A percentile compares a stretch with the other conserved stretches of the same genome.
Evolutionary conservation across 805 yeast species (phyloP).

Genomic region (Dipodascus albidus): DNA sequence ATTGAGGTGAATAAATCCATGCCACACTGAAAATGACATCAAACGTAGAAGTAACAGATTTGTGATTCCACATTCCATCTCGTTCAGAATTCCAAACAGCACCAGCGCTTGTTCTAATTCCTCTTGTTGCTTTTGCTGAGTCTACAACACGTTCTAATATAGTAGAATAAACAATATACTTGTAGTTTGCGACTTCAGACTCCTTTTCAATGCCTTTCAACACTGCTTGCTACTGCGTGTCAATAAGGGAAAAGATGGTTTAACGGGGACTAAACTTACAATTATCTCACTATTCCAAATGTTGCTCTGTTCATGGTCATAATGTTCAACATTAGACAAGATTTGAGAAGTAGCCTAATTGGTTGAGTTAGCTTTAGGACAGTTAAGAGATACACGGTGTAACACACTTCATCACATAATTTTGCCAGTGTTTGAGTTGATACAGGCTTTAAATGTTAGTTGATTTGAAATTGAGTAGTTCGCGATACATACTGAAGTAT

Average conservation of each 20-base stretch:
- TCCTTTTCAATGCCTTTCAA: neutral
- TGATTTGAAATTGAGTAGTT: neutral
- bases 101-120: slow-evolving; percentile 10
- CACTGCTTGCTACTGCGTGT: slow-evolving; percentile 4
- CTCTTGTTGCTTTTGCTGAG: slow-evolving; percentile 10
- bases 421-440: neutral
- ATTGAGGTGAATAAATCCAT: neutral
- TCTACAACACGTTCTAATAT: slow-evolving; percentile 5
- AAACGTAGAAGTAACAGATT: neutral
- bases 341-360: neutral
- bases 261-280: slow-evolving; percentile 7
- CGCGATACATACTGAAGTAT: neutral
- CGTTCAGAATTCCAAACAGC: slow-evolving; percentile 18
- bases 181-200: slow-evolving; percentile 13
- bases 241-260: slow-evolving; percentile 7
- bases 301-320: slow-evolving; percentile 3
- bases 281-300: slow-evolving; percentile 8
- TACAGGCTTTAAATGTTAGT: neutral
- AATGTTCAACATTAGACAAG: neutral
- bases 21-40: slow-evolving; percentile 1
- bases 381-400: no score
- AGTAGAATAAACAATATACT: slow-evolving; percentile 13
- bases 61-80: slow-evolving; percentile 17
- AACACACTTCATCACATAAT: neutral
- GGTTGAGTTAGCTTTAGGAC: no score